These are phyloP conservation scores for Peniophora sp. DNA, from an alignment of 1,284 basidiomycete genomes.

Conservation along the genomic window DNA sequence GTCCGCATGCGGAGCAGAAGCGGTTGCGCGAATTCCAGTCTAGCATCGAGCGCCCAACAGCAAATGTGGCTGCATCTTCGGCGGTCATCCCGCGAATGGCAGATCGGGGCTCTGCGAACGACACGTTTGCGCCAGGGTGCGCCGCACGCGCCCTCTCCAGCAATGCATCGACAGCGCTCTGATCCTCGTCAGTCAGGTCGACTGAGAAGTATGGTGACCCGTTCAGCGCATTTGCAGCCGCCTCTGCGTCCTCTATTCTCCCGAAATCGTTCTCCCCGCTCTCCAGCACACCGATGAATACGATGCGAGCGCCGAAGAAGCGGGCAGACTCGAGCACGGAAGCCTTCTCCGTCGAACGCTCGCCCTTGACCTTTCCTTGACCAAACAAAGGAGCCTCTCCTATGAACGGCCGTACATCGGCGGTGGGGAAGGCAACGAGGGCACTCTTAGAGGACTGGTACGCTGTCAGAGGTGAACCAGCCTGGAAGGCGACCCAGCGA, in stretches of 20 bases:
- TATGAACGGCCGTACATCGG: slow-evolving; percentile 40
- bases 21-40: slow-evolving; percentile 87
- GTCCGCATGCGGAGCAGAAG: slow-evolving; percentile 89
- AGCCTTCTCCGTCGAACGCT: slow-evolving; percentile 30
- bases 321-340: slow-evolving; percentile 56
- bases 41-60: slow-evolving; percentile 69
- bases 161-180: slow-evolving; percentile 34
- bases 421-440: slow-evolving; percentile 47
- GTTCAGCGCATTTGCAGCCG: slow-evolving; percentile 49
- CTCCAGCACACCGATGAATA: slow-evolving; percentile 81
- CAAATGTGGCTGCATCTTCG: slow-evolving; percentile 68
- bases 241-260: slow-evolving; percentile 23
- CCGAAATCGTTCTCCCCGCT: slow-evolving; percentile 43
- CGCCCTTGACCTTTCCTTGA: slow-evolving; percentile 50
- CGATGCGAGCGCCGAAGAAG: slow-evolving; percentile 45
- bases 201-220: slow-evolving; percentile 78
- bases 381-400: slow-evolving; percentile 53
- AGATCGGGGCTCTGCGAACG: slow-evolving; percentile 65
- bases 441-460: slow-evolving; percentile 18
- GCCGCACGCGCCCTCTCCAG: slow-evolving; percentile 32
- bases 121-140: slow-evolving; percentile 31
- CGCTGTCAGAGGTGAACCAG: slow-evolving; percentile 54
- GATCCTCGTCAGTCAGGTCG: slow-evolving; percentile 53
- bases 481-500: slow-evolving; percentile 69
- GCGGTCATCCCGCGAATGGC: slow-evolving; percentile 46